A percentile compares a stretch with the other conserved stretches of the same genome.
These are phyloP conservation scores for Fusarium napiforme DNA, from an alignment of 2,329 filamentous ascomycete genomes.

Conservation along the genomic window DNA sequence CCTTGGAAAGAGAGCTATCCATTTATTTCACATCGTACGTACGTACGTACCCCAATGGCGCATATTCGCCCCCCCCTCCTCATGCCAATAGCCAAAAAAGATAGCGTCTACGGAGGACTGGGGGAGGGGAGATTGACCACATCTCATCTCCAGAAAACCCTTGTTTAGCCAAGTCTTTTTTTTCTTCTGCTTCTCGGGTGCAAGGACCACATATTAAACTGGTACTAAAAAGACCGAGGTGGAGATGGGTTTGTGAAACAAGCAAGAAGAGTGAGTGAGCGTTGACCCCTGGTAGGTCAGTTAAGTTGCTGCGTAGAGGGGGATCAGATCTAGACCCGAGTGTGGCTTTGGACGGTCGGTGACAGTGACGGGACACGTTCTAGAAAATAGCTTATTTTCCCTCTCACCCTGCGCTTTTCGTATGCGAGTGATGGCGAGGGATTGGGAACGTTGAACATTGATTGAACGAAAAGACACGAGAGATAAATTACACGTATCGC, in stretches of 20 bases:
- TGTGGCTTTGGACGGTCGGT: neutral
- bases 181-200: neutral
- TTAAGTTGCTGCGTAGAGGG: neutral
- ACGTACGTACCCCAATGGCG: neutral
- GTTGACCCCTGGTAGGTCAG: neutral
- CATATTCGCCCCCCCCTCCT: neutral
- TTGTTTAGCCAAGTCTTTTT: neutral
- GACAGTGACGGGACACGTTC: neutral
- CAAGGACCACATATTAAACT: slow-evolving; percentile 17
- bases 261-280: neutral
- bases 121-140: slow-evolving; percentile 1
- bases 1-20: neutral
- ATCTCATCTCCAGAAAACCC: neutral
- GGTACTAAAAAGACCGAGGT: neutral
- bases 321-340: neutral
- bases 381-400: neutral
- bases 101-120: neutral
- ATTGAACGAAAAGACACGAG: neutral
- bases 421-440: neutral
- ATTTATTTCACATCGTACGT: neutral
- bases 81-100: neutral
- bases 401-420: neutral
- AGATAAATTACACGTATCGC: neutral
- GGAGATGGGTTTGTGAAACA: neutral
- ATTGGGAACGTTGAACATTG: neutral